These are phyloP conservation scores for Paramecium biaurelia DNA, from an alignment of 73 alveolate genomes.

Conservation along the genomic window DNA sequence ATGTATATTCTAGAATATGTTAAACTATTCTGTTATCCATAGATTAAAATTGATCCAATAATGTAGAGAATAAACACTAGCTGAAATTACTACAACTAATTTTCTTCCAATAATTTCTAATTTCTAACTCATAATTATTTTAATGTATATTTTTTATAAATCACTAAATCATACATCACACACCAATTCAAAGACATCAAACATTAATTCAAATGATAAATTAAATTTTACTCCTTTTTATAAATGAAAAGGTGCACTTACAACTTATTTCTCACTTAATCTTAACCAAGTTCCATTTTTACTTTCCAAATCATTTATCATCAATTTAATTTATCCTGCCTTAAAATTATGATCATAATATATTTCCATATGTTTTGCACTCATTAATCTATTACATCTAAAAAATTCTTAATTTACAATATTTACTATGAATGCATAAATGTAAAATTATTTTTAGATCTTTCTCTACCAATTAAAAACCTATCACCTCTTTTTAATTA, in stretches of 20 bases:
- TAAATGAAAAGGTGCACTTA: neutral
- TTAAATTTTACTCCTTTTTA: constrained; percentile 10
- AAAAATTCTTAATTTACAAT: neutral
- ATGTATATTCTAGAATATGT: neutral
- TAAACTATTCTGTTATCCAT: neutral
- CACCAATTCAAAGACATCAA: neutral
- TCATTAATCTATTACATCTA: constrained; percentile 31
- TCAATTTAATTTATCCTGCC: neutral
- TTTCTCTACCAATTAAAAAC: constrained; percentile 14
- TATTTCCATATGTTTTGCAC: constrained; percentile 42
- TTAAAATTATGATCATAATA: constrained; percentile 18
- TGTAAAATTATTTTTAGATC: neutral
- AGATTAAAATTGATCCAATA: neutral
- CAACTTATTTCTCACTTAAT: constrained; percentile 24
- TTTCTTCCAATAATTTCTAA: neutral
- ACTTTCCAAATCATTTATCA: constrained; percentile 41
- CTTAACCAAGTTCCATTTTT: constrained; percentile 45
- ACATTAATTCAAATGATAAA: constrained; percentile 13
- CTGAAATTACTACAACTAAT: neutral
- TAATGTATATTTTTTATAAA: neutral
- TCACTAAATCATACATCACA: neutral
- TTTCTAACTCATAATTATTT: neutral
- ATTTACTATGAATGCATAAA: constrained; percentile 1
- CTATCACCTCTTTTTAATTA: constrained; percentile 39
- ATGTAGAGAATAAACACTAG: neutral